A percentile compares a stretch with the other conserved stretches of the same genome.
Conservation (phyloP, 2,329 filamentous ascomycete species). For the Claviceps sp. region DNA sequence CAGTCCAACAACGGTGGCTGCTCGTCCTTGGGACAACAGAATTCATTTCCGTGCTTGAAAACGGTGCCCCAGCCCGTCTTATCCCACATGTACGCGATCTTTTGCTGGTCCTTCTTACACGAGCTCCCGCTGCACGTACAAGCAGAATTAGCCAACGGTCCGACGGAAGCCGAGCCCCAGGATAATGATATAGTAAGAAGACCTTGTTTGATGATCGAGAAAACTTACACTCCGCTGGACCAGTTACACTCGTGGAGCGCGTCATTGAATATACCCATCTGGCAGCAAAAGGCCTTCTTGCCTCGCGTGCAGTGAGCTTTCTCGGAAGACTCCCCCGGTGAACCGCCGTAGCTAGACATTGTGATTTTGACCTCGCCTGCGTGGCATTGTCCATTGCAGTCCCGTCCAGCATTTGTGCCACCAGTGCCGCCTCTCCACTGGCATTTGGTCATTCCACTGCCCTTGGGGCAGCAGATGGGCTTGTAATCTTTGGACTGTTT, state of each 20-base stretch:
- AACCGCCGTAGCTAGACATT: constrained; percentile 3
- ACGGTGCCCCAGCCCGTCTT: not conserved
- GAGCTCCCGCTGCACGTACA: not conserved
- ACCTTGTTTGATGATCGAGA: no score
- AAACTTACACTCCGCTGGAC: not conserved
- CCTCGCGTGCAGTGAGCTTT: constrained; percentile 4
- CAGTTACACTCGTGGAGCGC: not conserved
- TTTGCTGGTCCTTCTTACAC: not conserved
- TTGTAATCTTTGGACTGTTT: not conserved
- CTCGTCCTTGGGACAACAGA: not conserved
- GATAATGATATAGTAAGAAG: no score
- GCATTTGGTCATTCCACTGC: constrained; percentile 2
- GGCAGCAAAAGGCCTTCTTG: constrained; percentile 8
- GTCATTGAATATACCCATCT: not conserved
- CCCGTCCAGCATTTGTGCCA: not conserved
- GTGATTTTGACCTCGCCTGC: constrained; percentile 5
- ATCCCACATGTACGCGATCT: not conserved
- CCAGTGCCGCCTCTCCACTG: constrained; percentile 6
- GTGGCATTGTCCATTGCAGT: constrained; percentile 9
- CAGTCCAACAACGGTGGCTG: not conserved
- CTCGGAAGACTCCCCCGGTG: not conserved
- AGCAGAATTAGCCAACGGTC: not conserved
- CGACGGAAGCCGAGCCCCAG: not conserved
- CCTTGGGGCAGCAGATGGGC: constrained; percentile 6
- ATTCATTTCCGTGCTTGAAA: not conserved